Base-by-base conservation (phyloP, 176 grass and related monocot genomes). In the Cymbopogon citratus region DNA sequence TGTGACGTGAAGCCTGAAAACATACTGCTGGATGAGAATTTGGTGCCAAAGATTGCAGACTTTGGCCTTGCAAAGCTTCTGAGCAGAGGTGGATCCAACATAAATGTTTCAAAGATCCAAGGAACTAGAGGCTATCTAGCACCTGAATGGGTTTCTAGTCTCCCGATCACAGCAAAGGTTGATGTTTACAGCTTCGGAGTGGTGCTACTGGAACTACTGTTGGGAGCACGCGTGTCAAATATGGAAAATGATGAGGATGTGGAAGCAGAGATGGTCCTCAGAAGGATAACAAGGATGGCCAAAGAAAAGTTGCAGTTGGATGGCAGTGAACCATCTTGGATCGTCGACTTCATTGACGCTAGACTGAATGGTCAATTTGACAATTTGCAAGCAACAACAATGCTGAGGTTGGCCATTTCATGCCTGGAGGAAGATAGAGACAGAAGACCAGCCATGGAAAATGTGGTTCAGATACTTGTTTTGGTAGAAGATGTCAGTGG, bases 91-190 rank as follows among this genome's bases (percentile, higher is more conserved):
- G 78, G 78, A 35, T 27, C 76, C 62, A 74, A 72, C 33, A 62
- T 77, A 63, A 80, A 61, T 27, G 72, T 90, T 44, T 90, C 88
- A 0, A 49, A 14, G 13, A 86, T 90, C 56, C 85, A 73, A 73
- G 89, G 89, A 40, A 91, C 89, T 3, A 84, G 80, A 69, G 89
- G 89, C 3, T 91, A 91, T 38, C 61, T 90, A 43, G 88, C 88
- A 0, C 85, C 89, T 35, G 85, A 88, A 57, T 88, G 85, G 89
- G 41, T 76, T 43, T 82, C 66, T 28, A 85, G 84, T 70, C 66
- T 82, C 35, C 86, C 86, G 29, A 83, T 92, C 12, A 88, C 90
- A 29, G 86, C 73, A 73, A 88, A 92, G 65, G 82, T 89, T 38
- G 78, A 92, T 36, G 83, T 92, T 14, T 88, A 86, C 26, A 92